Conservation (phyloP, 2,329 filamentous ascomycete genomes). For the Epichloe bromicola region DNA sequence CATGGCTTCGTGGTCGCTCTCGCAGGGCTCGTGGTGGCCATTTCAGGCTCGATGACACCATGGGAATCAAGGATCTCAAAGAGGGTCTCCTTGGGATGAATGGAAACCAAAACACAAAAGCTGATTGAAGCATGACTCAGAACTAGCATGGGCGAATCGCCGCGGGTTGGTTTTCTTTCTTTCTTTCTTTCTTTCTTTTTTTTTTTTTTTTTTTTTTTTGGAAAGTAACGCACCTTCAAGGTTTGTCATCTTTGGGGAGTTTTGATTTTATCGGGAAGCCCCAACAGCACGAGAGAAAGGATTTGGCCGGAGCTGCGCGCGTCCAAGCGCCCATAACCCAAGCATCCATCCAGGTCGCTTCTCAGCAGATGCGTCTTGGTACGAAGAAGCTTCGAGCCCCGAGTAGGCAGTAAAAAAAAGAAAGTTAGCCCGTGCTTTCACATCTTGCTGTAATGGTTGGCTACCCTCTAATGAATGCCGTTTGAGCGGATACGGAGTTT, state of each 20-base stretch:
- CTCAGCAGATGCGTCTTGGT: neutral
- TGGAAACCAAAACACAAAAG: constrained; percentile 22
- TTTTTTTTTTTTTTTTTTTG: neutral
- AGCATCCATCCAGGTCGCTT: neutral
- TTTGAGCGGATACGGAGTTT: constrained; percentile 12
- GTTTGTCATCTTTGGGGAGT: constrained; percentile 1
- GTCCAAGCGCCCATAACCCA: too few relatives aligned
- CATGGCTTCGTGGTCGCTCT: constrained; percentile 42
- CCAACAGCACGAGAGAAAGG: neutral
- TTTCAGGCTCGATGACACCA: constrained; percentile 48
- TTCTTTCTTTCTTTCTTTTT: neutral
- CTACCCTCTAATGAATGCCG: neutral
- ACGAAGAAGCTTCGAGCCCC: neutral
- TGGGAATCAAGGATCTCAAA: constrained; percentile 41
- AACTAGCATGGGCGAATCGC: neutral
- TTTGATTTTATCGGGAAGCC: neutral
- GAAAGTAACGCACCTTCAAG: constrained; percentile 3
- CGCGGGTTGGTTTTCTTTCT: neutral
- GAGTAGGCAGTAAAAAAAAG: too few relatives aligned
- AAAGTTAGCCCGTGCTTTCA: neutral
- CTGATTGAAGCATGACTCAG: constrained; percentile 15
- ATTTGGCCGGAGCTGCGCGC: neutral
- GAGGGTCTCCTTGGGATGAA: constrained; percentile 47
- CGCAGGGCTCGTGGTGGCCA: constrained; percentile 41
- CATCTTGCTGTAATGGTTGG: neutral